These are phyloP conservation scores for Phytophthora macrochlamydospora DNA, from an alignment of 352 stramenopile species.

Conservation along the genomic window DNA sequence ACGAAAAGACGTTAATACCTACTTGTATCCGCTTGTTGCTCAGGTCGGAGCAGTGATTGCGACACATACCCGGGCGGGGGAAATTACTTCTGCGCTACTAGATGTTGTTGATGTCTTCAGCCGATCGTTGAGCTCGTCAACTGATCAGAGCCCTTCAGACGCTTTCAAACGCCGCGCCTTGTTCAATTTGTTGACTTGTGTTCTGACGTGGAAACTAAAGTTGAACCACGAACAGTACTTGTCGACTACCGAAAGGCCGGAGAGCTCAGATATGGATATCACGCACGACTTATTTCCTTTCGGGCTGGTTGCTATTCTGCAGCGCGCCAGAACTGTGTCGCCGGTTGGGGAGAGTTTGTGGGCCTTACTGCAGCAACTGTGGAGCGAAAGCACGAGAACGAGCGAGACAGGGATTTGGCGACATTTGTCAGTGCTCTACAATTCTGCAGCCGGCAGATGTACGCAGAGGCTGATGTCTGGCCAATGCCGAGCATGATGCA, in stretches of 20 bases:
- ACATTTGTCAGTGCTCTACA: constrained; percentile 18
- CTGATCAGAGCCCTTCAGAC: constrained; percentile 12
- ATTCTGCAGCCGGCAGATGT: constrained; percentile 30
- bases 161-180: constrained; percentile 24
- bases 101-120: constrained; percentile 40
- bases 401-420: background rate
- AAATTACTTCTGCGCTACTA: constrained; percentile 37
- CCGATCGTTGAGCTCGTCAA: constrained; percentile 16
- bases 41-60: constrained; percentile 27
- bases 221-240: constrained; percentile 31
- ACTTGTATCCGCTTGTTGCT: constrained; percentile 29
- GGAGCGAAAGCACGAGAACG: background rate
- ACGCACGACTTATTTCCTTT: constrained; percentile 27
- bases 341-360: constrained; percentile 29
- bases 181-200: constrained; percentile 27
- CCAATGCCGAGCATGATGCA: constrained; percentile 16
- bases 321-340: constrained; percentile 20
- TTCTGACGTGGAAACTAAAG: constrained; percentile 29
- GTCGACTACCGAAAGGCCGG: constrained; percentile 1
- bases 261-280: background rate
- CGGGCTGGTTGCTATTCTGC: constrained; percentile 16
- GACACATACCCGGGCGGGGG: constrained; percentile 17
- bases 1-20: constrained; percentile 8
- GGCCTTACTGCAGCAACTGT: constrained; percentile 18
- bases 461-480: constrained; percentile 23